Evolutionary conservation across 1,284 basidiomycete species (phyloP).

Genomic region (Microbotryum lychnidis-dioicae): DNA sequence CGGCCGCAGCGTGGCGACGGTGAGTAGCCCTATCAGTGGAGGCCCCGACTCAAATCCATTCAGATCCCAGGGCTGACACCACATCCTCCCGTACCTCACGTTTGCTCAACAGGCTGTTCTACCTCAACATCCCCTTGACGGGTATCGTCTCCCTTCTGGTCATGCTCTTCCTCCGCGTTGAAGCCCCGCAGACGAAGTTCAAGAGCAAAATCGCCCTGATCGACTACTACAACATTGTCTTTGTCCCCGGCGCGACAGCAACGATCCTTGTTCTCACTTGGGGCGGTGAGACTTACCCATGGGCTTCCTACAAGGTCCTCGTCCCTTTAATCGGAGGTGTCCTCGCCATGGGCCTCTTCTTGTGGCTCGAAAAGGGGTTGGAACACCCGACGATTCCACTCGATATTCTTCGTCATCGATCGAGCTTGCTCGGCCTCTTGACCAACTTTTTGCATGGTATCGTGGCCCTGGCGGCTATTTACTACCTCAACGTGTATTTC

Average conservation of each 20-base stretch:
- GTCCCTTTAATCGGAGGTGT: conserved; percentile 38
- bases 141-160: conserved; percentile 31
- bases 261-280: conserved; percentile 39
- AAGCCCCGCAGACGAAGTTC: conserved; percentile 36
- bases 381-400: conserved; percentile 38
- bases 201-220: conserved; percentile 38
- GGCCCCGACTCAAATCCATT: too few species aligned
- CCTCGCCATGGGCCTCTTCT: conserved; percentile 36
- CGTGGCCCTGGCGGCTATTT: conserved; percentile 15
- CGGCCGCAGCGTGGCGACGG: conserved; percentile 43
- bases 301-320: conserved; percentile 38
- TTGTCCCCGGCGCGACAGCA: conserved; percentile 20
- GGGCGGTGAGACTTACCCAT: conserved; percentile 39
- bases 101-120: conserved; percentile 4
- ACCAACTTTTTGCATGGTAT: conserved; percentile 39
- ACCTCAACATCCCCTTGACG: conserved; percentile 35
- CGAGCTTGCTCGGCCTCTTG: conserved; percentile 36
- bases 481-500: conserved; percentile 28
- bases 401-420: conserved; percentile 37
- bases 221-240: conserved; percentile 37
- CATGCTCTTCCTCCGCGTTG: conserved; percentile 35
- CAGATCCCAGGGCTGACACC: too few species aligned
- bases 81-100: too few species aligned
- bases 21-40: not conserved
- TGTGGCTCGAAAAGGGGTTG: conserved; percentile 27